Conservation (phyloP, 148 eudicot genomes). For the Nepenthes gracilis region DNA sequence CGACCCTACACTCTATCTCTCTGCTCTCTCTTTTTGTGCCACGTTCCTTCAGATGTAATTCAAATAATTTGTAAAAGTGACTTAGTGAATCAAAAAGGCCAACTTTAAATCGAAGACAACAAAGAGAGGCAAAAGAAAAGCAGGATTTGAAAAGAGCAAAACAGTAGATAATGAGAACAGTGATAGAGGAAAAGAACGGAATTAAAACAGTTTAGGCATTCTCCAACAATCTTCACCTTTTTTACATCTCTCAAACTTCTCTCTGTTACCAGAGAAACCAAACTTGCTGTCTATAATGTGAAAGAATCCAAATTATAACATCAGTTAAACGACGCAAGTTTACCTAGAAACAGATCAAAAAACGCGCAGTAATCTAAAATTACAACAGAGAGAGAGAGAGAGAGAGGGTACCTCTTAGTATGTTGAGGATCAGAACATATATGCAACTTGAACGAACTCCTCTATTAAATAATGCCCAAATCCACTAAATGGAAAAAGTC, state of each 20-base stretch:
- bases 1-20: too few relatives aligned
- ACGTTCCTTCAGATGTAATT: too few relatives aligned
- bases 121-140: neutral
- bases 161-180: neutral
- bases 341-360: conserved; percentile 8
- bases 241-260: neutral
- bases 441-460: too few relatives aligned
- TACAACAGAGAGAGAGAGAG: too few relatives aligned
- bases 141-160: conserved; percentile 1
- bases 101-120: neutral
- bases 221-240: neutral
- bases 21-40: too few relatives aligned
- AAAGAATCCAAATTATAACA: conserved; percentile 5
- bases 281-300: conserved; percentile 13
- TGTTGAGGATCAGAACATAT: too few relatives aligned
- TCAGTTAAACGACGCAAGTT: conserved; percentile 19
- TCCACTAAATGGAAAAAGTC: too few relatives aligned
- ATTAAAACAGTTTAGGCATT: neutral
- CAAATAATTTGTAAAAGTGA: too few relatives aligned
- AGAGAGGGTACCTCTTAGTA: too few relatives aligned
- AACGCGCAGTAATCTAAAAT: conserved; percentile 26
- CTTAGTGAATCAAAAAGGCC: neutral
- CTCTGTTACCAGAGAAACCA: conserved; percentile 1
- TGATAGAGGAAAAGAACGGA: neutral
- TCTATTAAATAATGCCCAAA: too few relatives aligned